These are phyloP conservation scores for Climacium dendroides DNA, from an alignment of 225 moss, liverwort and hornwort species.

Conservation along the genomic window DNA sequence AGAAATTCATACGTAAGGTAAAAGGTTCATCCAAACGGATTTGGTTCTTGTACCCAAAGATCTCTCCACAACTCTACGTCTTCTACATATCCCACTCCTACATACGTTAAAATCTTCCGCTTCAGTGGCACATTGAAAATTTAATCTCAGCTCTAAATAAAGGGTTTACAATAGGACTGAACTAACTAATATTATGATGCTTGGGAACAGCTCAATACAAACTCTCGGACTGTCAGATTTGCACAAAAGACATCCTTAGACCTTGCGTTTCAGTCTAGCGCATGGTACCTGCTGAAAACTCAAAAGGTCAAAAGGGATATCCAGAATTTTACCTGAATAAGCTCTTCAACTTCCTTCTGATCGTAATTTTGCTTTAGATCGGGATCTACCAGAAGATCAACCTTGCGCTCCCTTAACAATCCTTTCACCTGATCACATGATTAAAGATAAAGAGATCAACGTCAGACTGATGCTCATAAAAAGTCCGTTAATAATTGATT, in stretches of 20 bases:
- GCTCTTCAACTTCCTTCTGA: constrained; percentile 75
- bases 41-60: neutral
- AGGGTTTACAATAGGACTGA: neutral
- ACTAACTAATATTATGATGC: neutral
- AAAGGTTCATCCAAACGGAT: neutral
- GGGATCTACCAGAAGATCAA: constrained; percentile 80
- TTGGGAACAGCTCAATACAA: neutral
- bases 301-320: neutral
- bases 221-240: neutral
- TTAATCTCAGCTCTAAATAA: neutral
- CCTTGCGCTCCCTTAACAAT: constrained; percentile 66
- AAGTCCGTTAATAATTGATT: neutral
- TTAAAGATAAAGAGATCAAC: neutral
- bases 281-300: neutral
- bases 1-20: too few species aligned
- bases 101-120: neutral
- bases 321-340: constrained; percentile 52
- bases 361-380: constrained; percentile 75
- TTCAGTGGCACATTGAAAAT: neutral
- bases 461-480: neutral
- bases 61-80: neutral
- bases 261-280: neutral
- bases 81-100: neutral
- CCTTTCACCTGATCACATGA: constrained; percentile 60
- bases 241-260: neutral